Percentiles rank a stretch among this genome's conserved stretches.
Evolutionary conservation across 75 land plant species (phyloP).

Genomic region (Cupressus sempervirens): DNA sequence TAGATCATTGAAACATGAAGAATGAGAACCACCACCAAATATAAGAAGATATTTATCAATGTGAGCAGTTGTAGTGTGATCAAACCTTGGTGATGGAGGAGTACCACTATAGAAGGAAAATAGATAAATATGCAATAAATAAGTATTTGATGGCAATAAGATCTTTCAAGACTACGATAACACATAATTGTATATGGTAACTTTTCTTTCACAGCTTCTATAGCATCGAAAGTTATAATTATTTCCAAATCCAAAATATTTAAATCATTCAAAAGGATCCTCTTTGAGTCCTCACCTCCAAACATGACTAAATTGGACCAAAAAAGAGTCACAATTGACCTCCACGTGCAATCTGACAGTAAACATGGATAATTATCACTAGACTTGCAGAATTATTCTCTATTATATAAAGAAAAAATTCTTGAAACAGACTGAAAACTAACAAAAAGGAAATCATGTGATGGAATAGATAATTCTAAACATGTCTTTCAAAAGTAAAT

Average conservation of each 20-base stretch:
- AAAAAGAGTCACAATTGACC: too few species aligned
- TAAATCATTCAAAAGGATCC: conserved; percentile 81
- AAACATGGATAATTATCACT: too few species aligned
- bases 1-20: too few species aligned
- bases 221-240: conserved; percentile 97
- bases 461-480: not conserved
- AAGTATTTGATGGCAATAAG: too few species aligned
- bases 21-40: too few species aligned
- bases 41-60: too few species aligned
- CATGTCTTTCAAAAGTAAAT: conserved; percentile 3
- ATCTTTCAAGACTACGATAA: not conserved
- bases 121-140: too few species aligned
- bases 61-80: too few species aligned
- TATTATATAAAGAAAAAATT: not conserved
- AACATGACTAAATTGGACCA: too few species aligned
- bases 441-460: not conserved
- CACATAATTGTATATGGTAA: not conserved
- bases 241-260: conserved; percentile 95
- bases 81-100: too few species aligned
- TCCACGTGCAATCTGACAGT: too few species aligned
- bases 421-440: not conserved
- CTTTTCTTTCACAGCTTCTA: conserved; percentile 78
- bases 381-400: not conserved
- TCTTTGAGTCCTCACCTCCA: conserved; percentile 89
- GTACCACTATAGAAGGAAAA: too few species aligned